These are phyloP conservation scores for Mucor irregularis DNA, from an alignment of 371 early-diverging fungal genomes.

Conservation along the genomic window DNA sequence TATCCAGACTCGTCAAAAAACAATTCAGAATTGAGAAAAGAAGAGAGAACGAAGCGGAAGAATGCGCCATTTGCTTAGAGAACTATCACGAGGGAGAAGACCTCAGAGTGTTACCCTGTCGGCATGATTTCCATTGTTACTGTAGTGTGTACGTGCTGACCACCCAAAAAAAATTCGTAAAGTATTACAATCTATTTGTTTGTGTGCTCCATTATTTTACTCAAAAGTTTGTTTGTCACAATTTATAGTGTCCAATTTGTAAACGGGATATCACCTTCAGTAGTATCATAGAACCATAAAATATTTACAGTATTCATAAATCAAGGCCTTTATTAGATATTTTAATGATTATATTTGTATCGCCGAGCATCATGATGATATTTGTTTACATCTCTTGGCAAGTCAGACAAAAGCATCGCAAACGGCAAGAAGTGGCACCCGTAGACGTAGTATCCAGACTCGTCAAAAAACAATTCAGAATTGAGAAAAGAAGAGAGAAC, in stretches of 20 bases:
- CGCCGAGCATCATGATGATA: constrained; percentile 68
- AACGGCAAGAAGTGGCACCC: constrained; percentile 66
- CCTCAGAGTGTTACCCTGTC: constrained; percentile 83
- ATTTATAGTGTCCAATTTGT: constrained; percentile 74
- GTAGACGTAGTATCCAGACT: constrained; percentile 62
- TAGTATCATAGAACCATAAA: too few species aligned
- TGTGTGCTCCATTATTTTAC: neutral
- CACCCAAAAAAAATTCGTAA: constrained; percentile 75
- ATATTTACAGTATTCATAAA: too few species aligned
- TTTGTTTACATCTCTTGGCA: constrained; percentile 71
- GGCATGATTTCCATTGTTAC: constrained; percentile 86
- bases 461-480: constrained; percentile 58
- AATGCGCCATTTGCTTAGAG: constrained; percentile 94
- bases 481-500: constrained; percentile 52
- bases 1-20: constrained; percentile 61
- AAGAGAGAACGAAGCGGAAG: constrained; percentile 64
- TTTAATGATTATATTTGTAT: constrained; percentile 66
- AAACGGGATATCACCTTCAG: constrained; percentile 64
- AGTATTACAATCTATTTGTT: constrained; percentile 19
- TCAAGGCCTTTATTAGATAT: constrained; percentile 68
- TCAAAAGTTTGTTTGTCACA: constrained; percentile 1
- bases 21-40: constrained; percentile 58
- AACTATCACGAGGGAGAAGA: constrained; percentile 80
- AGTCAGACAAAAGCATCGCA: constrained; percentile 58
- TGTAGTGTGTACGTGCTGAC: constrained; percentile 92